Percentiles rank a stretch among this genome's conserved stretches.
Evolutionary conservation across 2,329 filamentous ascomycete genomes (phyloP).

Genomic region (Bipolaris zeicola): DNA sequence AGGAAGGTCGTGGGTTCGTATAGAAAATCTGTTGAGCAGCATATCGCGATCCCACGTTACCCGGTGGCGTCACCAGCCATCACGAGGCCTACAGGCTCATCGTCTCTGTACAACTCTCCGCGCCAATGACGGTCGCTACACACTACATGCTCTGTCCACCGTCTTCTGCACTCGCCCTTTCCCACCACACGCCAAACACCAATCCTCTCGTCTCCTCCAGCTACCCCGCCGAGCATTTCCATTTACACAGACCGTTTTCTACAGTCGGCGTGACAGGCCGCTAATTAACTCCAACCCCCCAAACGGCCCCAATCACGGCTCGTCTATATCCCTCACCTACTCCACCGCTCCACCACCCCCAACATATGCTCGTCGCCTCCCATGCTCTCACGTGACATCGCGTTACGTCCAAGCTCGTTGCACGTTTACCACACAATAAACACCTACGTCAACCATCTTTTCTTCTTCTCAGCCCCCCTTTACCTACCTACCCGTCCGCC

Average conservation of each 20-base stretch:
- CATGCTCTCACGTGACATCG: constrained; percentile 17
- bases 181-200: constrained; percentile 24
- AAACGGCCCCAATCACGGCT: not conserved
- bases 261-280: constrained; percentile 8
- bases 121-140: constrained; percentile 19
- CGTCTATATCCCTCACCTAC: too few relatives aligned
- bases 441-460: constrained; percentile 11
- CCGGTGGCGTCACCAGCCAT: constrained; percentile 22
- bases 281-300: not conserved
- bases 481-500: not conserved
- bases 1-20: constrained; percentile 3
- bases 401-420: constrained; percentile 6
- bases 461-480: constrained; percentile 5
- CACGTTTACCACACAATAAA: not conserved
- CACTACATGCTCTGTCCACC: constrained; percentile 25
- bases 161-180: constrained; percentile 18
- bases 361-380: not conserved
- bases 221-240: constrained; percentile 8
- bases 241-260: constrained; percentile 6
- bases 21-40: constrained; percentile 13
- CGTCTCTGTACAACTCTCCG: constrained; percentile 12
- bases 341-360: too few relatives aligned
- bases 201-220: constrained; percentile 5
- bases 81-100: constrained; percentile 13
- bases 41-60: constrained; percentile 17